Conservation (phyloP, 768 basidiomycete genomes). For the Rhodotorula kratochvilovae region DNA sequence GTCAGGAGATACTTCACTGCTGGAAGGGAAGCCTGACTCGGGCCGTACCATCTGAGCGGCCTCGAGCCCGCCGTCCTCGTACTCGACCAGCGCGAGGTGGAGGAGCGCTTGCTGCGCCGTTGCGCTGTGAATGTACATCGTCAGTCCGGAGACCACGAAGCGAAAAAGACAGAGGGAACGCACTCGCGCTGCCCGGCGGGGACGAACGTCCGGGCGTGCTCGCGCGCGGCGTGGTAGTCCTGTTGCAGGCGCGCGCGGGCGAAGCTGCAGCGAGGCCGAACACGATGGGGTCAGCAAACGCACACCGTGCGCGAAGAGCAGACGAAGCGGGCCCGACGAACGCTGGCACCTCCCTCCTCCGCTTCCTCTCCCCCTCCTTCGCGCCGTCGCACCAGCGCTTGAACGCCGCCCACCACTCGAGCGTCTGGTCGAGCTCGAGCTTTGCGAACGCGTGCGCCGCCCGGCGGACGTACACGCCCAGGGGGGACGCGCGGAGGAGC, state of each 20-base stretch:
- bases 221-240: neutral
- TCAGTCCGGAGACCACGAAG: no score
- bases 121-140: neutral
- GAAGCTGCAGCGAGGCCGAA: neutral
- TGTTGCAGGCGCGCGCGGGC: neutral
- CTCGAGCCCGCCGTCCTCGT: slow-evolving; percentile 6
- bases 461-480: slow-evolving; percentile 24
- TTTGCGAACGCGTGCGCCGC: neutral
- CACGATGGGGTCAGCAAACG: neutral
- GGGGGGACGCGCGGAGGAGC: slow-evolving; percentile 26
- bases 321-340: no score
- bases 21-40: no score
- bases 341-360: neutral
- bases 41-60: neutral
- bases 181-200: neutral
- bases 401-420: slow-evolving; percentile 10
- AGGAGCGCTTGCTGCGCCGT: slow-evolving; percentile 18
- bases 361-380: neutral
- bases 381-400: slow-evolving; percentile 10
- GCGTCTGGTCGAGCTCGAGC: slow-evolving; percentile 1
- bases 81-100: slow-evolving; percentile 23
- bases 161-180: neutral
- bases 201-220: neutral
- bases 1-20: no score
- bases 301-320: no score